Evolutionary conservation across 2,329 filamentous ascomycete genomes (phyloP).

Genomic region (Paracoccidioides lutzii): DNA sequence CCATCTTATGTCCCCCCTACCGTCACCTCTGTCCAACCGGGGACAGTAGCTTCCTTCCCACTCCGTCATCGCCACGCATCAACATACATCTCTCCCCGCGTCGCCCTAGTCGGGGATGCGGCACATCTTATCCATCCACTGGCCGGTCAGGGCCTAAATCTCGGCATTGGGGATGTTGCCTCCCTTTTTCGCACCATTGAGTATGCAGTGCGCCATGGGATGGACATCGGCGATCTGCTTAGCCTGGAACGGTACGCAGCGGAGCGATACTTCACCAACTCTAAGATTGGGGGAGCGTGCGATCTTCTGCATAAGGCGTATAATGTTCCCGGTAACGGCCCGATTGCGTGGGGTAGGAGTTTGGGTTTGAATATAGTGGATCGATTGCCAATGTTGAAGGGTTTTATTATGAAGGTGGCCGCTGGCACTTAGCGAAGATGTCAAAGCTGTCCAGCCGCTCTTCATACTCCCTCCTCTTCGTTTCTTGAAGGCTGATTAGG

Average conservation of each 20-base stretch:
- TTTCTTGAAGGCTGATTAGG: no score
- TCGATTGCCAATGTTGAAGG: constrained; percentile 61
- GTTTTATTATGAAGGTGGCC: constrained; percentile 66
- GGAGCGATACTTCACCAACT: constrained; percentile 73
- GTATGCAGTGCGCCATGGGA: constrained; percentile 65
- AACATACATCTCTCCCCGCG: constrained; percentile 78
- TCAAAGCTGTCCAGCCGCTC: no score
- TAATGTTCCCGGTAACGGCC: constrained; percentile 57
- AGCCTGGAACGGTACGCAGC: constrained; percentile 69
- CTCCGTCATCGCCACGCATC: constrained; percentile 87
- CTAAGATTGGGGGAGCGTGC: constrained; percentile 59
- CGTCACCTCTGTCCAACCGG: constrained; percentile 59
- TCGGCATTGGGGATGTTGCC: constrained; percentile 79
- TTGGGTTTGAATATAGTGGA: constrained; percentile 66
- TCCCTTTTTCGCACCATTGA: constrained; percentile 63
- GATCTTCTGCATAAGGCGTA: constrained; percentile 93
- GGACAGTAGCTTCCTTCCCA: constrained; percentile 77
- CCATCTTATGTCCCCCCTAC: constrained; percentile 49
- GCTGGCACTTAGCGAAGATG: constrained; percentile 17
- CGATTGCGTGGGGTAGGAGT: constrained; percentile 66
- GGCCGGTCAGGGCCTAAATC: constrained; percentile 86
- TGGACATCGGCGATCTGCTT: constrained; percentile 70
- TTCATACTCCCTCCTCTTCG: no score
- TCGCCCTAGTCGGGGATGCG: constrained; percentile 85
- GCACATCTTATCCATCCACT: constrained; percentile 92